Conservation (phyloP, 169 alveolate genomes). For the Eimeria sp. region DNA sequence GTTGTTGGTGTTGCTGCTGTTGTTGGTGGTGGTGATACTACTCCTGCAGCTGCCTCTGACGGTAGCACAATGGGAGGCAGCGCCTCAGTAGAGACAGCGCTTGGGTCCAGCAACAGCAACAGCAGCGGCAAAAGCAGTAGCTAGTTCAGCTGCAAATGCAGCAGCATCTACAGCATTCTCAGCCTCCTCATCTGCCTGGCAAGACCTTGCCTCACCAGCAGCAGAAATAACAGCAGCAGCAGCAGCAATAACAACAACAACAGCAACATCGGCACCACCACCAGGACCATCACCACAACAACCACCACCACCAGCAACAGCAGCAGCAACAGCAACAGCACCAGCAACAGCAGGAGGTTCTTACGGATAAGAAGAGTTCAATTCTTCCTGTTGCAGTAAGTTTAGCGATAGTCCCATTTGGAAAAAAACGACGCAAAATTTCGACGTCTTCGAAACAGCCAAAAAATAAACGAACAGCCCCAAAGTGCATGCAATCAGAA, state of each 20-base stretch:
- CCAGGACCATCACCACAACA: no score
- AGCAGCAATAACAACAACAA: neutral
- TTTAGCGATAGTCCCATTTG: neutral
- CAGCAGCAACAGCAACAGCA: neutral
- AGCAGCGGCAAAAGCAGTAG: neutral
- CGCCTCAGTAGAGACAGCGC: neutral
- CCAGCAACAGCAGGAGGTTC: neutral
- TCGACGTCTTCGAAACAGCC: constrained; percentile 31
- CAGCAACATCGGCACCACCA: no score
- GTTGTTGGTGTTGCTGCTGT: neutral
- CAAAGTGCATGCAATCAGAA: neutral
- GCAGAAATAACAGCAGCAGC: neutral
- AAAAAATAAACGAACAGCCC: constrained; percentile 20
- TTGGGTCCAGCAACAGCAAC: neutral
- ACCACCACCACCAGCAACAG: neutral
- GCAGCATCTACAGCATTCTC: no score
- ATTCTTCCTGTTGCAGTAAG: neutral
- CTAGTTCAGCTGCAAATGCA: no score
- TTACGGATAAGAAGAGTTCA: neutral
- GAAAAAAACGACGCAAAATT: neutral
- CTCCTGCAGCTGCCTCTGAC: neutral
- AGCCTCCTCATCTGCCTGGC: no score
- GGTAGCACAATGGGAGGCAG: no score
- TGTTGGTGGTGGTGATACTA: no score
- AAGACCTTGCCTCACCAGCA: neutral